Evolutionary conservation across 345 rosid species (phyloP).

Genomic region (Gossypium ekmanianum): DNA sequence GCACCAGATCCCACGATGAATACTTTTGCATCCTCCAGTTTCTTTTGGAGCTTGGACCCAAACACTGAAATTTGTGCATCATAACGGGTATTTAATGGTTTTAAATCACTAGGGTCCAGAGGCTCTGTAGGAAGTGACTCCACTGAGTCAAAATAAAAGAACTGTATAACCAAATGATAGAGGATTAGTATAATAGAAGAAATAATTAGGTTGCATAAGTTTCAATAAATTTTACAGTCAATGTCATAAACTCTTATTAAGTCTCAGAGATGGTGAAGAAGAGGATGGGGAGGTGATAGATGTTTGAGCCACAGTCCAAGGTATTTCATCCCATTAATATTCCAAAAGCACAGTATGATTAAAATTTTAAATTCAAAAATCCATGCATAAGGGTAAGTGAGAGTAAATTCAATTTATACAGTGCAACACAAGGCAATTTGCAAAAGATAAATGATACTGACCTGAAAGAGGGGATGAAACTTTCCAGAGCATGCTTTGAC

Average conservation of each 20-base stretch:
- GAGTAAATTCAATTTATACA: not conserved
- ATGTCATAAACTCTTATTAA: not conserved
- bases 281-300: not conserved
- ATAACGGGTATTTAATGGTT: conserved; percentile 72
- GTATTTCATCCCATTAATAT: not conserved
- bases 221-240: conserved; percentile 7
- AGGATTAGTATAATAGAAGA: conserved; percentile 13
- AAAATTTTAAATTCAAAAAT: not conserved
- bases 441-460: conserved; percentile 9
- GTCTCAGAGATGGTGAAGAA: not conserved
- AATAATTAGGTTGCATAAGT: conserved; percentile 5
- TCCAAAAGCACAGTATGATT: not conserved
- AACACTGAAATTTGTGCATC: conserved; percentile 99
- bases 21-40: conserved; percentile 77
- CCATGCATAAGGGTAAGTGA: not conserved
- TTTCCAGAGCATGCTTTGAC: conserved; percentile 98
- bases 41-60: conserved; percentile 90
- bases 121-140: conserved; percentile 87
- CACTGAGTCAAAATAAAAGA: conserved; percentile 92
- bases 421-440: not conserved
- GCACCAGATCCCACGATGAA: conserved; percentile 97
- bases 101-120: conserved; percentile 58
- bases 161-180: conserved; percentile 42
- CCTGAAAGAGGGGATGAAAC: conserved; percentile 97
- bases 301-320: conserved; percentile 1